Evolutionary conservation across 371 early-diverging fungal species (phyloP).

Genomic region (Mucor indicus): DNA sequence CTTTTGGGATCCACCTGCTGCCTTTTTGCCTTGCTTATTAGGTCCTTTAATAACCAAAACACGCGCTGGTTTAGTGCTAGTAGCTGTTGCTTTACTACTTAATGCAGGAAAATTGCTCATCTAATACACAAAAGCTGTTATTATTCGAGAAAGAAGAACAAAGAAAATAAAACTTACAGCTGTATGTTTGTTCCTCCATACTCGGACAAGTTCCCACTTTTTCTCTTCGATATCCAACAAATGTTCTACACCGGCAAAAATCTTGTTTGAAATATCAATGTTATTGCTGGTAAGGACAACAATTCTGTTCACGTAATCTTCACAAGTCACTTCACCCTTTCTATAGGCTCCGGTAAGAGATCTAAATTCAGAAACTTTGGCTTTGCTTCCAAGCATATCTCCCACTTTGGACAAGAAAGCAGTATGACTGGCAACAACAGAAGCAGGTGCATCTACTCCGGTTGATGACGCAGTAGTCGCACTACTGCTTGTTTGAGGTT

Average conservation of each 20-base stretch:
- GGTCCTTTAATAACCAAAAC: constrained; percentile 17
- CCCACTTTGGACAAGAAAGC: constrained; percentile 46
- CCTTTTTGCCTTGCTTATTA: constrained; percentile 1
- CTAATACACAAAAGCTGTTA: no score
- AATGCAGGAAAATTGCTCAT: constrained; percentile 29
- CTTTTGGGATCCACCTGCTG: not conserved
- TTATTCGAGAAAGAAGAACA: no score
- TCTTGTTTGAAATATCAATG: constrained; percentile 45
- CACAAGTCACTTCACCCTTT: constrained; percentile 43
- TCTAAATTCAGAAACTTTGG: constrained; percentile 59
- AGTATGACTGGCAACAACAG: constrained; percentile 28
- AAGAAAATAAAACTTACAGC: constrained; percentile 46
- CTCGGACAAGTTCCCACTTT: constrained; percentile 60
- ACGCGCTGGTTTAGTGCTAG: constrained; percentile 4
- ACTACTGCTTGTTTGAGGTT: not conserved
- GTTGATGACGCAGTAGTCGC: constrained; percentile 8
- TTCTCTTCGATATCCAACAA: constrained; percentile 56
- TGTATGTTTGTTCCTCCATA: constrained; percentile 70
- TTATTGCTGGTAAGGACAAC: constrained; percentile 44
- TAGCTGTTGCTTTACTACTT: constrained; percentile 2
- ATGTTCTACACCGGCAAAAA: constrained; percentile 53
- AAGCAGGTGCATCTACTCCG: not conserved
- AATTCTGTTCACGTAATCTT: constrained; percentile 57
- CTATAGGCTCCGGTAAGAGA: constrained; percentile 56
- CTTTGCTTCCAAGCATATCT: constrained; percentile 44